Evolutionary conservation across 345 rosid species (phyloP).

Genomic region (Aegle marmelos): DNA sequence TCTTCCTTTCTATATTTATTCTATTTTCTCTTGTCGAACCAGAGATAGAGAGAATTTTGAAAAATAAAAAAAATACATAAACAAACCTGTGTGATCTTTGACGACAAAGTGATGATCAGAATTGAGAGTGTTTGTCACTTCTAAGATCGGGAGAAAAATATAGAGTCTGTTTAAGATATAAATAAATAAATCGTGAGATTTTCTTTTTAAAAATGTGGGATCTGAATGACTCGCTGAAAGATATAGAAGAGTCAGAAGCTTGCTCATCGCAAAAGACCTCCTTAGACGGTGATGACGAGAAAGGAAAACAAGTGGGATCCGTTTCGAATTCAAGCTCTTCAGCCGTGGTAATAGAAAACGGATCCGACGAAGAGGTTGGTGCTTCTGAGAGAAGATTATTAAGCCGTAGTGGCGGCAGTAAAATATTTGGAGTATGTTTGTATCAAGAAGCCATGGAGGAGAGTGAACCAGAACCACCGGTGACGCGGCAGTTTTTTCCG

Average conservation of each 20-base stretch:
- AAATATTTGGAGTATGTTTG: slow-evolving; percentile 55
- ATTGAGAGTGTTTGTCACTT: neutral
- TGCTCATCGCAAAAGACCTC: slow-evolving; percentile 44
- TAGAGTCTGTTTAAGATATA: neutral
- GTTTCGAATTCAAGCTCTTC: slow-evolving; percentile 82
- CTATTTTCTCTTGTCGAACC: neutral
- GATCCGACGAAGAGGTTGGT: slow-evolving; percentile 71
- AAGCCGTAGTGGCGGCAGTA: slow-evolving; percentile 22
- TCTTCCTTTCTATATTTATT: slow-evolving; percentile 4
- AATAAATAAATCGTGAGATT: no score
- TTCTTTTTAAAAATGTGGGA: slow-evolving; percentile 56
- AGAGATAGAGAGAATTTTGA: neutral
- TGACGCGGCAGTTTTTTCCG: slow-evolving; percentile 88
- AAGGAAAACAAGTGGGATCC: slow-evolving; percentile 71
- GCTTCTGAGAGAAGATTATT: slow-evolving; percentile 13
- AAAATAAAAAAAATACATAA: neutral
- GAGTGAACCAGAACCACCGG: slow-evolving; percentile 37
- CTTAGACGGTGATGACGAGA: slow-evolving; percentile 40
- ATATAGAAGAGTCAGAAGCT: slow-evolving; percentile 45
- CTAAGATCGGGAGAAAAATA: neutral
- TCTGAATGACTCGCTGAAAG: slow-evolving; percentile 60
- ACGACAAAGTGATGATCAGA: slow-evolving; percentile 6
- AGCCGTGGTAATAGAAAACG: slow-evolving; percentile 67
- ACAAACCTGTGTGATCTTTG: slow-evolving; percentile 8
- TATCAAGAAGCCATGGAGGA: slow-evolving; percentile 28